Conservation (phyloP, 768 basidiomycete genomes). For the Boletus tylopilopsis region DNA sequence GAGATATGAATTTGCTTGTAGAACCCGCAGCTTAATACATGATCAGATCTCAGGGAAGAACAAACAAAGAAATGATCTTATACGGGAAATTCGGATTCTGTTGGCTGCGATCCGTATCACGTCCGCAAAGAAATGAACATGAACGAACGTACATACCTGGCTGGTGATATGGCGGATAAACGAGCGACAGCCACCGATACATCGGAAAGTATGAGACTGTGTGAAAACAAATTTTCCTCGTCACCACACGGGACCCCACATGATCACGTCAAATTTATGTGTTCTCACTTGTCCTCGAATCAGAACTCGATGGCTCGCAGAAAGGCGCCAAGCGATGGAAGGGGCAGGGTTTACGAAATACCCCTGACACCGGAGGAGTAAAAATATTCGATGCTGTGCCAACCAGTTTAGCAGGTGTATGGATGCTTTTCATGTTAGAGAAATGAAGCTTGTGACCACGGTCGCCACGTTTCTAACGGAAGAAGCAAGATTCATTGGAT, state of each 20-base stretch:
- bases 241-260: no score
- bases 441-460: constrained; percentile 7
- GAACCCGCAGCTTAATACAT: constrained; percentile 2
- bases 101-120: constrained; percentile 10
- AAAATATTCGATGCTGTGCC: constrained; percentile 25
- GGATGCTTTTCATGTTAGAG: no score
- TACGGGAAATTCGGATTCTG: background rate
- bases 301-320: background rate
- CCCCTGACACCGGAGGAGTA: constrained; percentile 15
- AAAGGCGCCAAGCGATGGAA: background rate
- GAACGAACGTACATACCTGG: background rate
- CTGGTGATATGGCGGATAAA: background rate
- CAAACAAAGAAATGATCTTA: constrained; percentile 2
- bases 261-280: background rate
- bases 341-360: constrained; percentile 18
- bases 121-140: constrained; percentile 3
- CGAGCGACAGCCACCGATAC: background rate
- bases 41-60: constrained; percentile 14
- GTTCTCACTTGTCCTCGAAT: constrained; percentile 3
- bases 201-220: background rate
- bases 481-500: no score
- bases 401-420: no score
- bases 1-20: constrained; percentile 9
- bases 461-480: background rate
- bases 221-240: no score